Percentiles rank a stretch among this genome's conserved stretches.
Conservation (phyloP, 1,284 basidiomycete species). For the Ceratobasidium sp. region DNA sequence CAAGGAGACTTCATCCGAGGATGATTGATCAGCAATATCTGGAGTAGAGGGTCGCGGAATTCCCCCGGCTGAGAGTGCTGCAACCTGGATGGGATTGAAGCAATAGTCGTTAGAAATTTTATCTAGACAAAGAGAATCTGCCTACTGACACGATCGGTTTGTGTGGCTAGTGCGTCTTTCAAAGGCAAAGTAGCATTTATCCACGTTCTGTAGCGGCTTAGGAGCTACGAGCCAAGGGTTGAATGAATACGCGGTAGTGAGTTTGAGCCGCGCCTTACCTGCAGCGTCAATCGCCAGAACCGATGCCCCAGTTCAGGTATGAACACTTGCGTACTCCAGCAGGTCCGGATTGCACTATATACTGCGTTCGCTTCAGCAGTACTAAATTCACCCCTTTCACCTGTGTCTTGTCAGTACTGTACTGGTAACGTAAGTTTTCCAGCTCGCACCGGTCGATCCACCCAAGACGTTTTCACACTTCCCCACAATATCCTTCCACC, state of each 20-base stretch:
- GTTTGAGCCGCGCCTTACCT: slow-evolving; percentile 67
- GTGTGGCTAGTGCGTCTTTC: slow-evolving; percentile 24
- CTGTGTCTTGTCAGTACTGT: slow-evolving; percentile 29
- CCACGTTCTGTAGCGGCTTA: slow-evolving; percentile 84
- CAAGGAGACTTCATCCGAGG: slow-evolving; percentile 25
- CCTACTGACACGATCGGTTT: slow-evolving; percentile 57
- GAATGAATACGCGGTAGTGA: too few relatives aligned
- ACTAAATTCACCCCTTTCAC: slow-evolving; percentile 54
- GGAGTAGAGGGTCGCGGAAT: slow-evolving; percentile 31
- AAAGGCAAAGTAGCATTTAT: slow-evolving; percentile 66
- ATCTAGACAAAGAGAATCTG: neutral
- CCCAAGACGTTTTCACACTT: slow-evolving; percentile 76
- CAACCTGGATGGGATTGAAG: neutral
- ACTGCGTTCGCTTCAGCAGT: slow-evolving; percentile 74
- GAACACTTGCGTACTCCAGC: slow-evolving; percentile 88
- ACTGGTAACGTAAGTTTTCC: neutral
- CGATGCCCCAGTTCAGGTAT: slow-evolving; percentile 83
- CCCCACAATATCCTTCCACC: slow-evolving; percentile 94
- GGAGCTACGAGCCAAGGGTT: slow-evolving; percentile 64
- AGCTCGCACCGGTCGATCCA: slow-evolving; percentile 6
- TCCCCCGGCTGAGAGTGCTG: neutral
- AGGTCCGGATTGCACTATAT: slow-evolving; percentile 78
- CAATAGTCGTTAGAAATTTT: slow-evolving; percentile 42
- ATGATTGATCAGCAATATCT: slow-evolving; percentile 14
- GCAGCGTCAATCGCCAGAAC: slow-evolving; percentile 90